These are phyloP conservation scores for Salix suchowensis DNA, from an alignment of 345 rosid genomes.

Conservation along the genomic window DNA sequence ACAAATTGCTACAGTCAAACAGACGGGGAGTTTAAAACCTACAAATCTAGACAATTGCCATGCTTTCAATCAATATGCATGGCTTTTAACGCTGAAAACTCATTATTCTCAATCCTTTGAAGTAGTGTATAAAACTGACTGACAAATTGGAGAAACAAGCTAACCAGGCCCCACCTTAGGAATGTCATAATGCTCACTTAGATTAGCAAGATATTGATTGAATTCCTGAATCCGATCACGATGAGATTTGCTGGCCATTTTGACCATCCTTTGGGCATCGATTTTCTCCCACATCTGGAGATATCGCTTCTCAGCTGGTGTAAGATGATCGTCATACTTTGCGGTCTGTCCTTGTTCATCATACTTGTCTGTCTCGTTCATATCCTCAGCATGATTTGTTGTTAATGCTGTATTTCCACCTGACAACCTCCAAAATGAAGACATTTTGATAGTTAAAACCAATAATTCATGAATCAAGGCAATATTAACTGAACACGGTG, in stretches of 20 bases:
- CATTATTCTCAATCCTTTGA: too few relatives aligned
- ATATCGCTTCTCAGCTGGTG: conserved; percentile 58
- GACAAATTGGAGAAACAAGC: background rate
- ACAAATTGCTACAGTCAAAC: too few relatives aligned
- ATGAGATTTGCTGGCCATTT: conserved; percentile 70
- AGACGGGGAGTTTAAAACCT: too few relatives aligned
- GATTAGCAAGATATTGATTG: conserved; percentile 71
- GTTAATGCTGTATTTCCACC: conserved; percentile 30
- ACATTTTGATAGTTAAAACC: background rate
- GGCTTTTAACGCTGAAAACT: background rate
- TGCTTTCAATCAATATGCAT: background rate
- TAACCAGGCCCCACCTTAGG: conserved; percentile 85
- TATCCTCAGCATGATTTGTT: conserved; percentile 24
- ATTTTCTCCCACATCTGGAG: conserved; percentile 57
- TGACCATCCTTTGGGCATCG: conserved; percentile 52
- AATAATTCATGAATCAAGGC: background rate
- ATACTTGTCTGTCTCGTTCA: conserved; percentile 23
- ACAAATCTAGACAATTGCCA: too few relatives aligned
- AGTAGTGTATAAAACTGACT: too few relatives aligned
- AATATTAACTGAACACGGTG: background rate
- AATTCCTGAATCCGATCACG: conserved; percentile 78
- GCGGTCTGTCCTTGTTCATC: conserved; percentile 34
- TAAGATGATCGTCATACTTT: conserved; percentile 40
- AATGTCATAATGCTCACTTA: conserved; percentile 83
- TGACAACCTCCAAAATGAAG: conserved; percentile 15